phyloP scores from a whole-genome alignment of 495 filamentous ascomycete species.

The Aspergillus sparsus region DNA sequence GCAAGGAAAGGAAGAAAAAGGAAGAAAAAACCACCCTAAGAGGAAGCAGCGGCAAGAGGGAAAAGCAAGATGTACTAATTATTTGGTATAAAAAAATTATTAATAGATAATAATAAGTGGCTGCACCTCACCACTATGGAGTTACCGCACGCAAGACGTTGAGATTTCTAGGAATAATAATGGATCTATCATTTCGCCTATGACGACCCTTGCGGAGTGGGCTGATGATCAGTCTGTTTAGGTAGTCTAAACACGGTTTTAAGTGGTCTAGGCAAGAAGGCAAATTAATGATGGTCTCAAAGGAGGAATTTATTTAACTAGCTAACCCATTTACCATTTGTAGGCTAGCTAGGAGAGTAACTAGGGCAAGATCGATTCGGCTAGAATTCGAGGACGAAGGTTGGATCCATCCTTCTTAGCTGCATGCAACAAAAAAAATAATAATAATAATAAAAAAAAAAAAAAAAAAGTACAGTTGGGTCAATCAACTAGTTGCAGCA shows the following conservation, averaged over 20 bases:
- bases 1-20: too few relatives aligned
- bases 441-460: neutral
- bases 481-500: slow-evolving; percentile 7
- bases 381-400: too few relatives aligned
- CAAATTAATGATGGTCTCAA: too few relatives aligned
- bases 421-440: too few relatives aligned
- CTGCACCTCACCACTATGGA: neutral
- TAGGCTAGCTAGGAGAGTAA: too few relatives aligned
- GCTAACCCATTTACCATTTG: too few relatives aligned
- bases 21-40: too few relatives aligned
- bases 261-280: too few relatives aligned
- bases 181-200: slow-evolving; percentile 15
- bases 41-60: neutral
- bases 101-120: neutral
- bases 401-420: too few relatives aligned
- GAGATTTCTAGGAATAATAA: slow-evolving; percentile 7
- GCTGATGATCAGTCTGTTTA: slow-evolving; percentile 2
- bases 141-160: neutral
- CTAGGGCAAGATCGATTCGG: too few relatives aligned
- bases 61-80: too few relatives aligned
- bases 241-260: neutral
- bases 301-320: too few relatives aligned
- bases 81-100: neutral
- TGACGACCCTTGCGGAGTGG: slow-evolving; percentile 2
- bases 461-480: slow-evolving; percentile 21